These are phyloP conservation scores for Solanum paucissectum DNA, from an alignment of 257 asterid species.

Conservation along the genomic window DNA sequence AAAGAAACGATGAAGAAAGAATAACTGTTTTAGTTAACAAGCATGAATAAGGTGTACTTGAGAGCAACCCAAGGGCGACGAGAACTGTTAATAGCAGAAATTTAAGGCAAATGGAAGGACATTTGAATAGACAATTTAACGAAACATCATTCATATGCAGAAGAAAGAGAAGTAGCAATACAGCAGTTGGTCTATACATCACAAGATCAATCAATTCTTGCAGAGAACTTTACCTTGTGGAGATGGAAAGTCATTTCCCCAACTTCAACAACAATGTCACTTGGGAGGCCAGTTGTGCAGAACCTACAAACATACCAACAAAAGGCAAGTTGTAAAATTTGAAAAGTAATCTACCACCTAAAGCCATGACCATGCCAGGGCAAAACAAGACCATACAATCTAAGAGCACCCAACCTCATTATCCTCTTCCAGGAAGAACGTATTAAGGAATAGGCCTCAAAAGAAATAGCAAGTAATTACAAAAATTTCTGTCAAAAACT, in stretches of 20 bases:
- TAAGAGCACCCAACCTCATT: neutral
- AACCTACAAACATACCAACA: slow-evolving; percentile 38
- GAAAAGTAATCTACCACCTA: neutral
- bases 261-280: slow-evolving; percentile 86
- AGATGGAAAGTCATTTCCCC: slow-evolving; percentile 98
- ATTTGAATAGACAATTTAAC: neutral
- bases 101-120: neutral
- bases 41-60: neutral
- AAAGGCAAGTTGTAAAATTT: neutral
- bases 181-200: neutral
- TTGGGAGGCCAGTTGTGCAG: slow-evolving; percentile 93
- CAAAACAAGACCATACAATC: neutral
- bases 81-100: neutral
- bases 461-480: neutral
- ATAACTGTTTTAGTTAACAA: neutral
- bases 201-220: neutral
- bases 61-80: neutral
- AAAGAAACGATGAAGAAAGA: neutral
- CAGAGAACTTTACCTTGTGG: slow-evolving; percentile 57
- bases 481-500: neutral
- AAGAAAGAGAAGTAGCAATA: neutral
- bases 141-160: neutral
- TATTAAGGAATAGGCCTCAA: neutral
- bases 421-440: neutral
- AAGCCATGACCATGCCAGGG: neutral